Evolutionary conservation across 2,329 filamentous ascomycete genomes (phyloP).

Genomic region (Thelonectria olida): DNA sequence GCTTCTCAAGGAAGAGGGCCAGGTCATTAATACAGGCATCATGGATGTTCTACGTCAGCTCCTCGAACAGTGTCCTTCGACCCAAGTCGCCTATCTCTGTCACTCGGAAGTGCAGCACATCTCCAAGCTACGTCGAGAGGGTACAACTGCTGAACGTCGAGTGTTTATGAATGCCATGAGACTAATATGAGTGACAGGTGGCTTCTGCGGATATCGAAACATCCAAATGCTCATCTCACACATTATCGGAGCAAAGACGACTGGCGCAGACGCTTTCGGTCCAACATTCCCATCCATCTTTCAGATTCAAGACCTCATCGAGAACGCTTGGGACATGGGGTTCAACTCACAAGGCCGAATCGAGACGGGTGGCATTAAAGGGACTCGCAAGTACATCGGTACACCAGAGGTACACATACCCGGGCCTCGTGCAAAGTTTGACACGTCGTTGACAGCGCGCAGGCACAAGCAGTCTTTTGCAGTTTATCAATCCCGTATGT

Average conservation of each 20-base stretch:
- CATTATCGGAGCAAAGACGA: conserved; percentile 67
- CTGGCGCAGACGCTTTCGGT: conserved; percentile 69
- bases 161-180: not conserved
- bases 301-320: conserved; percentile 85
- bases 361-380: conserved; percentile 87
- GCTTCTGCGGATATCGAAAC: conserved; percentile 95
- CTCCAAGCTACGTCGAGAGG: conserved; percentile 81
- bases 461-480: conserved; percentile 83
- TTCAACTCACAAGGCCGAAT: conserved; percentile 78
- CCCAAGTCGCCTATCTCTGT: conserved; percentile 81
- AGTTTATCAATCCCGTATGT: conserved; percentile 73
- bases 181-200: conserved; percentile 58
- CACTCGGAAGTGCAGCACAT: conserved; percentile 80
- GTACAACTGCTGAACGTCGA: conserved; percentile 43
- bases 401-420: conserved; percentile 76
- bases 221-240: conserved; percentile 92
- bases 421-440: too few relatives aligned
- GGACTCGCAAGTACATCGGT: conserved; percentile 95
- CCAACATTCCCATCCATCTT: conserved; percentile 78
- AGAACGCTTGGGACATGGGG: conserved; percentile 86
- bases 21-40: conserved; percentile 63
- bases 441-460: not conserved
- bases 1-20: conserved; percentile 68
- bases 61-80: conserved; percentile 68
- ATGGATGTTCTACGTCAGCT: conserved; percentile 71